Base-by-base conservation (phyloP, 2,329 filamentous ascomycete genomes). In the Alternaria sp. region DNA sequence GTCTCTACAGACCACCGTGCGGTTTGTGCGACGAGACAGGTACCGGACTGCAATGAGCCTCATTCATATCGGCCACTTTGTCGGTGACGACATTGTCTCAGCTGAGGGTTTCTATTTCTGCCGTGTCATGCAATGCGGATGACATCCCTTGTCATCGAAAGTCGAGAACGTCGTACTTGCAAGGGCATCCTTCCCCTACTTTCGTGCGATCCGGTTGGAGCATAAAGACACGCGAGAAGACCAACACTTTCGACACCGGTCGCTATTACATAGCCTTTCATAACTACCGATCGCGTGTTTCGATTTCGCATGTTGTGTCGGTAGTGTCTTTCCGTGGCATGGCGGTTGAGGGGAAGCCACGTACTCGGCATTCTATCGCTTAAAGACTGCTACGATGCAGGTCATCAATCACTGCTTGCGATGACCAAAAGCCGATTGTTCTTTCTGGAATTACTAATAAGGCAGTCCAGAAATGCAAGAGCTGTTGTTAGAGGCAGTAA, bases 321-420 rank as follows among this genome's bases (percentile, higher is more conserved):
- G 63, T 63, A 66, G 33, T 53, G 61, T 53, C 57, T 61, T 55
- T 50, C 61, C 55, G 58, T 59, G 49, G 64, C 53, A 61, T 45
- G 55, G 67, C 73, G 62, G 72, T 71, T 73, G 66, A 70, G 71
- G 63, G 70, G 64, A 66, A 65, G 71, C 70, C 74, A 75, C 71
- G 75, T 76, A 60, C 65, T 59, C 33, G 51, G 28, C 55, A 28
- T 57, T 46, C 49, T 46, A 63, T 28, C 60, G 58, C 56, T 53
- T 50, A 49, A 15, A 50, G 21, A 28, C 21, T 33, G 37, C 58
- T 47, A 54, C 53, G 47, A 44, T 33, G 46, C 51, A 41, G 49
- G 28, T 53, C 20, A 23, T 53, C 15, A 23, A 53, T 41, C 23
- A 53, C 20, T 14, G 28, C 28, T 53, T 53, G 20, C 15, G 28